Conservation (phyloP, 2,329 filamentous ascomycete genomes). For the Gnomoniopsis sp. region DNA sequence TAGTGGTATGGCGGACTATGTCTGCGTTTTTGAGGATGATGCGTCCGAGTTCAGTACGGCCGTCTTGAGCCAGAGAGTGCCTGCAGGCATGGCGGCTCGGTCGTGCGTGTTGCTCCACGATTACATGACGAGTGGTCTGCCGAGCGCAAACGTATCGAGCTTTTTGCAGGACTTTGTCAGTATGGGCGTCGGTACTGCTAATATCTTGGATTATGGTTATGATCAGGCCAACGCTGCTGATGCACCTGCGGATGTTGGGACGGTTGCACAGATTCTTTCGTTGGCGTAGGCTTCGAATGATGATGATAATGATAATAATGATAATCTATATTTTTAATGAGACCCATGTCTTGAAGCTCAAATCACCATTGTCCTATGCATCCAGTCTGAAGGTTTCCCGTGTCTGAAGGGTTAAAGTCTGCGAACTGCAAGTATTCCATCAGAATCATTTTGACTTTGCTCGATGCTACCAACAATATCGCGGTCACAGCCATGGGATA, state of each 20-base stretch:
- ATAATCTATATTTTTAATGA: too few species aligned
- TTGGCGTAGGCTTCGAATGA: background rate
- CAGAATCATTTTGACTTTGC: too few species aligned
- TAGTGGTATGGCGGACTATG: background rate
- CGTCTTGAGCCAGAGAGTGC: background rate
- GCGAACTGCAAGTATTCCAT: too few species aligned
- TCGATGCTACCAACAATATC: too few species aligned
- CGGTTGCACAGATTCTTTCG: background rate
- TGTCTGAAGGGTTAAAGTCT: too few species aligned
- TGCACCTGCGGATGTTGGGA: background rate
- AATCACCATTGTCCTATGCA: too few species aligned
- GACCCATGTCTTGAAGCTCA: too few species aligned
- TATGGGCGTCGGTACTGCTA: background rate
- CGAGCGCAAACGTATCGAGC: background rate
- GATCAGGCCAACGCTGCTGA: background rate
- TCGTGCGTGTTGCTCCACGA: background rate
- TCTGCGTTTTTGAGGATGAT: conserved; percentile 1
- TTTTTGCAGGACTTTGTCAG: background rate
- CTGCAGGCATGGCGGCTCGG: background rate
- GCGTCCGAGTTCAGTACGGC: background rate
- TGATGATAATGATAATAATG: background rate
- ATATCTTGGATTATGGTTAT: conserved; percentile 5
- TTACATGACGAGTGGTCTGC: background rate
- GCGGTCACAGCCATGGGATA: too few species aligned
- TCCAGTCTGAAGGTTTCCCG: too few species aligned